Percentiles rank a stretch among this genome's conserved stretches.
Conservation (phyloP, 306 rosid species). For the Prosopis cineraria region DNA sequence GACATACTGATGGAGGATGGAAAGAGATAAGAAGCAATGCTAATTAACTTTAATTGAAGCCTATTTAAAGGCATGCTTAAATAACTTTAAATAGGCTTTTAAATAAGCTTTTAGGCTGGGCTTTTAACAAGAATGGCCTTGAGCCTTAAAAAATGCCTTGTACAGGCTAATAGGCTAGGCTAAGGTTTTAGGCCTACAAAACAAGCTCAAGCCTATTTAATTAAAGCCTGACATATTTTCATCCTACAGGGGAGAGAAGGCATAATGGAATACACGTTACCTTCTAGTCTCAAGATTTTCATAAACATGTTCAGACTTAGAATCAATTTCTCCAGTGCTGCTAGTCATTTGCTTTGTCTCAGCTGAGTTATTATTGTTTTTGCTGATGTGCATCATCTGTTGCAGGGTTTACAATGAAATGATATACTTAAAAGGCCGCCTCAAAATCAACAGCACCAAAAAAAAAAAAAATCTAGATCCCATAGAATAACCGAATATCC, state of each 20-base stretch:
- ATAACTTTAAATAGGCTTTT: neutral
- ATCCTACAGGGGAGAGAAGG: neutral
- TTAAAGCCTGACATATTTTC: neutral
- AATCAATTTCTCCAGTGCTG: neutral
- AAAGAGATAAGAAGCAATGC: neutral
- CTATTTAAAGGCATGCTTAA: neutral
- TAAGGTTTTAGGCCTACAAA: neutral
- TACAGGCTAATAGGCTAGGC: neutral
- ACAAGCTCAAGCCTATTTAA: neutral
- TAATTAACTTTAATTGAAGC: neutral
- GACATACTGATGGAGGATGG: neutral
- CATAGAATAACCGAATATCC: neutral
- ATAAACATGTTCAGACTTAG: neutral
- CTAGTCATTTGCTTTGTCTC: neutral
- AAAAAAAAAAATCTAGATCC: neutral
- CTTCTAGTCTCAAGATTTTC: constrained; percentile 7
- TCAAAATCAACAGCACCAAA: neutral
- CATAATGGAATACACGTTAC: neutral
- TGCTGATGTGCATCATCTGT: constrained; percentile 63
- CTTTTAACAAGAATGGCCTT: neutral
- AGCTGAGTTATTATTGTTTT: constrained; percentile 10
- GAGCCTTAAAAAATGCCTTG: neutral
- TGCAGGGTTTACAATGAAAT: neutral
- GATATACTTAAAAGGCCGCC: neutral
- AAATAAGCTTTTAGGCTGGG: neutral